phyloP scores from a whole-genome alignment of 78 protist genomes.

The Salpingoeca rosetta region DNA sequence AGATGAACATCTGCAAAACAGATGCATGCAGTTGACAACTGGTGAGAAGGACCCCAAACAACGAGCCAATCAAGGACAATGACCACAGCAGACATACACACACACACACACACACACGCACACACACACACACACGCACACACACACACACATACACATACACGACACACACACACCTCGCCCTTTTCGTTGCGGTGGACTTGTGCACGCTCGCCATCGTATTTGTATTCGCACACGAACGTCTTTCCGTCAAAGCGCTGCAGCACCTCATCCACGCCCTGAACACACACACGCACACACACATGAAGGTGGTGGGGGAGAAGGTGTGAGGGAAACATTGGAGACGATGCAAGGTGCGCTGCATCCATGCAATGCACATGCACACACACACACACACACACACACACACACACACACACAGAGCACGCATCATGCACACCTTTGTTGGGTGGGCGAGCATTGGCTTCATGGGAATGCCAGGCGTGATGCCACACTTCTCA shows the following conservation, averaged over 20 bases:
- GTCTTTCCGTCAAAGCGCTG: slow-evolving; percentile 55
- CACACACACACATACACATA: not conserved
- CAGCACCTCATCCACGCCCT: slow-evolving; percentile 62
- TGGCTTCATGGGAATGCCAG: slow-evolving; percentile 88
- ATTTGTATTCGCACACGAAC: slow-evolving; percentile 95
- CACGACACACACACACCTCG: too few species aligned
- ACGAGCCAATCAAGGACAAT: too few species aligned
- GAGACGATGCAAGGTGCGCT: too few species aligned
- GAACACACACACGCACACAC: too few species aligned
- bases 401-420: too few species aligned
- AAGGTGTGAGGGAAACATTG: too few species aligned
- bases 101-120: slow-evolving; percentile 40
- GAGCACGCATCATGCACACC: not conserved
- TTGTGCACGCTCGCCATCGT: slow-evolving; percentile 96
- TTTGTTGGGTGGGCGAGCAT: slow-evolving; percentile 93
- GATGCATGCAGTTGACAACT: too few species aligned
- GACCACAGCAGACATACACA: too few species aligned
- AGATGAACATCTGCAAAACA: slow-evolving; percentile 63
- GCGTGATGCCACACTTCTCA: slow-evolving; percentile 25
- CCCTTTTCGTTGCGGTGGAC: not conserved
- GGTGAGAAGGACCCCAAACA: too few species aligned
- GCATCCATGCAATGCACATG: too few species aligned
- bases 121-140: not conserved
- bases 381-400: too few species aligned
- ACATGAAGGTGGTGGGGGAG: too few species aligned